Base-by-base conservation (phyloP, 148 eudicot genomes). In the Polygonum maritimum region DNA sequence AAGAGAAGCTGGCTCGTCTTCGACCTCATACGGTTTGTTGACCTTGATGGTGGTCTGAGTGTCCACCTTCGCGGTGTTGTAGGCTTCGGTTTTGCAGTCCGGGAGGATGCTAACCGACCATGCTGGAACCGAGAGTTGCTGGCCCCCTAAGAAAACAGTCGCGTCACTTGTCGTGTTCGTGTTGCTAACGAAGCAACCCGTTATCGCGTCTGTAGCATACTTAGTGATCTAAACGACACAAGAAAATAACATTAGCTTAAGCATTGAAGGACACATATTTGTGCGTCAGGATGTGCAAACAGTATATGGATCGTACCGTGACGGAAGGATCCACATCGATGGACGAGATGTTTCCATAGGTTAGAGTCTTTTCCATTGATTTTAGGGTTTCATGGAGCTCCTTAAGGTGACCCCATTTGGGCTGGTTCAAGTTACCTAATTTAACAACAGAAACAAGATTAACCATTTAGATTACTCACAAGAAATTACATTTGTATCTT, bases 91-190 rank as follows among this genome's bases (percentile, higher is more conserved):
- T 74, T 79, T 76, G 74, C 94, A 88, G 35, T 88, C 94, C 7
- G 92, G 92, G 48, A 90, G 89, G 51, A 90, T 84, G 84, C 95
- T 90, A n/a, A 90, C 89, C 33, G 95, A 90, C 95, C 95, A 90
- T 48, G 95, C 89, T n/a, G 95, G 95, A 41, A 90, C 81, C 19
- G 74, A 75, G 78, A 84, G 85, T 3, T 81, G 51, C 35, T 81
- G 80, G 48, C 84, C 87, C 11, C 76, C 85, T 44, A 85, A 86
- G 5, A 81, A 83, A 3, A 88, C 86, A 4, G 75, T 87, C 22
- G 87, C 89, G 80, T 85, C 88, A 12, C 7, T 54, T 0, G 26
- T 69, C 0, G 49, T 26, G 33, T 79, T 54, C 10, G 22, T 4
- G 19, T 75, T 80, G 57, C 58, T 65, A 2, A 80, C 26, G 82